Evolutionary conservation across 1,139 yeast genomes (phyloP), one percentile per base, ranked within the genome.

Genomic region (Blastobotrys ciferrii): DNA sequence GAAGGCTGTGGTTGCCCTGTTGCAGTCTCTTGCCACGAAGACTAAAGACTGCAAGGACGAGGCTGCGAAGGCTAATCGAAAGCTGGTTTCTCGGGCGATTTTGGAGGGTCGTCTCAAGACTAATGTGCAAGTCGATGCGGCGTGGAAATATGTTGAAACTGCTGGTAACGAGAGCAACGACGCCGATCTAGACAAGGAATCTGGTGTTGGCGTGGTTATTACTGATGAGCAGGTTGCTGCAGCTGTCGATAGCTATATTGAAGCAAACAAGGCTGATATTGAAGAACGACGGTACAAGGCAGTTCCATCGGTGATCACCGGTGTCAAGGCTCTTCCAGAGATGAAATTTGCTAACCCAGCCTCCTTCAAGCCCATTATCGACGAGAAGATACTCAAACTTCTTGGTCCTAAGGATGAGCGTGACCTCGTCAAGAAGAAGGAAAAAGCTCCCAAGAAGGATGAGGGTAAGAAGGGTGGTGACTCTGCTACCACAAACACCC

Each of bases 401-500:
- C 71, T 89, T 48, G 98, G 98, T 18, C 98, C 98, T 45, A 92
- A 91, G 68, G 98, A 92, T 64, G 98, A 91, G 64, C 81, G 98
- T 55, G 98, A 92, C 65, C 75, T 83, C 19, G 77, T 82, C 48
- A 87, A 87, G 71, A 85, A 87, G 73, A 84, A 85, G 74, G 82
- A 81, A 64, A 70, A 73, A 60, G 67, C 70, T 25, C 62, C 60
- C 47, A 60, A 60, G 45, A 53, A 51, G 39, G 53, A 52, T 15
- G 45, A 39, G 6, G 32, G 19, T 12, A 40, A 45, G 18, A 50
- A 47, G 32, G 54, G 45, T 53, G 61, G 61, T 49, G 47, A 63
- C 5, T 55, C 57, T 30, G 56, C 58, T 17, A 50, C 56, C 9
- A 54, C 57, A 15, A 58, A 57, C 41, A 61, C 59, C 9, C 77